Conservation (phyloP, 2,329 filamentous ascomycete genomes). For the Polychaeton citri region DNA sequence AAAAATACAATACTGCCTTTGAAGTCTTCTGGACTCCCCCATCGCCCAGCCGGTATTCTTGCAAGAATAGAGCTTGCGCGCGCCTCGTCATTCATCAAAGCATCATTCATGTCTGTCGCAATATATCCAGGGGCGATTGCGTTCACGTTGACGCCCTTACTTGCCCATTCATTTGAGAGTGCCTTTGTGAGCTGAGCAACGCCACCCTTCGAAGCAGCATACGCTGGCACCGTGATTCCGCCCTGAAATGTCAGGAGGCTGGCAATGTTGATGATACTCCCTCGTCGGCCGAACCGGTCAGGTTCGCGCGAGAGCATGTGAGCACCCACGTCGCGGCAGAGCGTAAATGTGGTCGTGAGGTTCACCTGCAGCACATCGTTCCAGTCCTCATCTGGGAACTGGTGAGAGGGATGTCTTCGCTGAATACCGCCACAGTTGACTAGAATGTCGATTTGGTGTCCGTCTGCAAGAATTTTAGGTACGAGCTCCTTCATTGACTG, state of each 20-base stretch:
- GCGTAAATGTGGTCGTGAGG: conserved; percentile 64
- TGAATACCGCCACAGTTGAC: conserved; percentile 84
- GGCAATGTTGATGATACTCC: conserved; percentile 73
- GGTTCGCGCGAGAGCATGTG: conserved; percentile 55
- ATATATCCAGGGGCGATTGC: conserved; percentile 85
- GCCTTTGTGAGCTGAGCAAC: conserved; percentile 76
- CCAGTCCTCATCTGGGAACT: conserved; percentile 68
- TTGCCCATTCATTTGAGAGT: conserved; percentile 73
- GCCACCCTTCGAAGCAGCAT: conserved; percentile 74
- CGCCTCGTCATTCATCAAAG: conserved; percentile 58
- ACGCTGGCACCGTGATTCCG: conserved; percentile 76
- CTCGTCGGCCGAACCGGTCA: conserved; percentile 41
- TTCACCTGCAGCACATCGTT: conserved; percentile 77
- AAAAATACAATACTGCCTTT: conserved; percentile 70
- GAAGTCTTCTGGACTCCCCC: conserved; percentile 77
- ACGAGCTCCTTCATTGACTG: conserved; percentile 47
- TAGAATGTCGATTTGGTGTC: conserved; percentile 57
- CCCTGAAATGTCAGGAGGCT: conserved; percentile 75
- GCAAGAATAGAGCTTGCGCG: conserved; percentile 61
- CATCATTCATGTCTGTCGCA: conserved; percentile 86
- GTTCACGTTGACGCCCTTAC: conserved; percentile 71
- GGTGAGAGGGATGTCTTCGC: conserved; percentile 58
- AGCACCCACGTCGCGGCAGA: conserved; percentile 62
- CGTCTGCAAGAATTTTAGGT: conserved; percentile 47
- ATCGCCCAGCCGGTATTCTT: conserved; percentile 70